These are phyloP conservation scores for Chalciporus sp. DNA, from an alignment of 1,284 basidiomycete species.

Conservation along the genomic window DNA sequence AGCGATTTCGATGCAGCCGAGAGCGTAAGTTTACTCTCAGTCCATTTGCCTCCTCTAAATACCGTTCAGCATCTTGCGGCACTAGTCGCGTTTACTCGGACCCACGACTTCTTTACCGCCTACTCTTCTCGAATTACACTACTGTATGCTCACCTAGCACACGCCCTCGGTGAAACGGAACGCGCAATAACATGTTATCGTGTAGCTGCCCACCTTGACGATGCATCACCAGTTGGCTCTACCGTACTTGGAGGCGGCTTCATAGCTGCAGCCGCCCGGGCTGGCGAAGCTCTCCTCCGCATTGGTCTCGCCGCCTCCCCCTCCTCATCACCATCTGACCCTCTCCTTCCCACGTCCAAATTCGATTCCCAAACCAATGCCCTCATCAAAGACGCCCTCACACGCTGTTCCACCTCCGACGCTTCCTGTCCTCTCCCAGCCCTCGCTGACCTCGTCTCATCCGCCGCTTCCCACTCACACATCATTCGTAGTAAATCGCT, in stretches of 20 bases:
- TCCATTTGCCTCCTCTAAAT: neutral
- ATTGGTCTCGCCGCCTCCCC: slow-evolving; percentile 45
- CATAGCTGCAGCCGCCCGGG: slow-evolving; percentile 57
- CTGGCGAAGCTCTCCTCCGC: slow-evolving; percentile 60
- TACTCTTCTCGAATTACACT: slow-evolving; percentile 67
- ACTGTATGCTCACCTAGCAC: slow-evolving; percentile 71
- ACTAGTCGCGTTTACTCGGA: slow-evolving; percentile 64
- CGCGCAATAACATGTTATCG: slow-evolving; percentile 63
- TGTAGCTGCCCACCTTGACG: slow-evolving; percentile 52
- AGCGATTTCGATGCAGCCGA: slow-evolving; percentile 68
- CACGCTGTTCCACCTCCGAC: slow-evolving; percentile 25
- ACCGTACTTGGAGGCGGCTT: slow-evolving; percentile 43
- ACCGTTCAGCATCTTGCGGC: slow-evolving; percentile 48
- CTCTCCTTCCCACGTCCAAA: slow-evolving; percentile 8
- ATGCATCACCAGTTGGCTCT: slow-evolving; percentile 27
- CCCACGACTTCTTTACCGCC: slow-evolving; percentile 50
- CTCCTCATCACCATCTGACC: neutral
- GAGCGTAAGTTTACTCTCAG: slow-evolving; percentile 30
- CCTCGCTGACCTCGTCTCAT: slow-evolving; percentile 32
- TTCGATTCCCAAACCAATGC: slow-evolving; percentile 21
- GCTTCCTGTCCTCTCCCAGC: slow-evolving; percentile 31
- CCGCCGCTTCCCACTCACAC: slow-evolving; percentile 24
- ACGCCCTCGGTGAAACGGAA: slow-evolving; percentile 50
- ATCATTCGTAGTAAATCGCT: slow-evolving; percentile 50
- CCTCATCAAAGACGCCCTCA: slow-evolving; percentile 29